Base-by-base conservation (phyloP, 768 basidiomycete genomes). In the Serendipita sp. region DNA sequence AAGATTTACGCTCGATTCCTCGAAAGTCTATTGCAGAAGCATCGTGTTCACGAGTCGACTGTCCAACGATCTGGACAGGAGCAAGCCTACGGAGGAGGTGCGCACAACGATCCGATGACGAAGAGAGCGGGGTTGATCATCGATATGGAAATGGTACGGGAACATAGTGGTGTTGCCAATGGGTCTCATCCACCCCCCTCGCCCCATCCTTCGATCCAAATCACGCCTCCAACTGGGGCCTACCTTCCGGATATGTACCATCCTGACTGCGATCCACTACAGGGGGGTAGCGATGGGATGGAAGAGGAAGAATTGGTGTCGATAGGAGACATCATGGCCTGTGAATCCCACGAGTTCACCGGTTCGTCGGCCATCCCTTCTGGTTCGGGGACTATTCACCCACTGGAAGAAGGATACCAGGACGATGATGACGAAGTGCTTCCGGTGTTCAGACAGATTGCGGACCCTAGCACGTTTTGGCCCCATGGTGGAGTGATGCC, bases 1-100 rank as follows among this genome's bases (percentile, higher is more conserved):
- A 78, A 79, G 36, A 73, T 83, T 18, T 82, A 84, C 67, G 79
- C 81, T 37, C 77, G 79, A 5, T 84, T 84, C 69, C 72, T 84
- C 8, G 74, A 77, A 6, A 76, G 76, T 2, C 70, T 83, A 3
- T 74, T 84, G 66, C 71, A 67, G 1, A 78, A 76, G 68, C 74
- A 80, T 66, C 55, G 55, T 6, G n/a, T 50, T 5, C 29, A 50
- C 48, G 48, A 50, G 48, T 40, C 13, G 40, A 40, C 40, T 40
- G 40, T 13, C 5, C 40, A 40, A 50, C 8, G 6, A 31, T 5
- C 48, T n/a, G 48, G 18, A 5, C 48, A 50, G 48, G 29, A 50
- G 48, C 29, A 50, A 5, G 48, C 6, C 5, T 50, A 18, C 29
- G 48, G 44, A 45, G 44, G 44, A 45, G 44, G 44, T 53, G 52